Evolutionary conservation across 805 yeast species (phyloP).

Genomic region (Ogataea nakhonphanomensis): DNA sequence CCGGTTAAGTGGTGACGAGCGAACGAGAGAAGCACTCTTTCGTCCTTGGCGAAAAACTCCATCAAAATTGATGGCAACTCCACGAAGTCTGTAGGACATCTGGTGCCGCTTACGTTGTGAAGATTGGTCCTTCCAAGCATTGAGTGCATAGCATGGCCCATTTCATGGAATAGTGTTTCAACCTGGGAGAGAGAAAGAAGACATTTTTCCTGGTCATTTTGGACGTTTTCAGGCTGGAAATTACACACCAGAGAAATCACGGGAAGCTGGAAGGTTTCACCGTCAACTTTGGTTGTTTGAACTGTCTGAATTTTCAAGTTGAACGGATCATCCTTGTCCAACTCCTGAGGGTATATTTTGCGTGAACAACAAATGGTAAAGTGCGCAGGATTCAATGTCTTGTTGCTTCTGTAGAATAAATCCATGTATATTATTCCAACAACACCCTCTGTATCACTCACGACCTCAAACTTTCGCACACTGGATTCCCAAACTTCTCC

Average conservation of each 20-base stretch:
- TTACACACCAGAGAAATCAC: slow-evolving; percentile 88
- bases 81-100: slow-evolving; percentile 95
- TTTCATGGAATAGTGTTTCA: slow-evolving; percentile 93
- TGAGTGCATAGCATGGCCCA: slow-evolving; percentile 99
- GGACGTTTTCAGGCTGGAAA: slow-evolving; percentile 47
- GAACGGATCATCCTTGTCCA: slow-evolving; percentile 37
- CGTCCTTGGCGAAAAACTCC: slow-evolving; percentile 88
- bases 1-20: slow-evolving; percentile 72
- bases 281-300: slow-evolving; percentile 36
- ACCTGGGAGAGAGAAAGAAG: slow-evolving; percentile 72
- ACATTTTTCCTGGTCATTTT: slow-evolving; percentile 41
- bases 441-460: slow-evolving; percentile 56
- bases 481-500: slow-evolving; percentile 91
- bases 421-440: slow-evolving; percentile 88
- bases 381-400: slow-evolving; percentile 87
- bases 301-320: slow-evolving; percentile 31
- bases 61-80: slow-evolving; percentile 94
- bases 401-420: slow-evolving; percentile 71
- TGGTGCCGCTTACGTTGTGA: slow-evolving; percentile 91
- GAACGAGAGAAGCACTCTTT: slow-evolving; percentile 66
- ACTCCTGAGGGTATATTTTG: slow-evolving; percentile 57
- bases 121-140: slow-evolving; percentile 89
- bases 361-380: slow-evolving; percentile 95
- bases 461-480: slow-evolving; percentile 77
- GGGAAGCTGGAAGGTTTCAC: slow-evolving; percentile 71